Evolutionary conservation across 2,329 filamentous ascomycete species (phyloP).

Genomic region (Ceratocystis lukuohia): DNA sequence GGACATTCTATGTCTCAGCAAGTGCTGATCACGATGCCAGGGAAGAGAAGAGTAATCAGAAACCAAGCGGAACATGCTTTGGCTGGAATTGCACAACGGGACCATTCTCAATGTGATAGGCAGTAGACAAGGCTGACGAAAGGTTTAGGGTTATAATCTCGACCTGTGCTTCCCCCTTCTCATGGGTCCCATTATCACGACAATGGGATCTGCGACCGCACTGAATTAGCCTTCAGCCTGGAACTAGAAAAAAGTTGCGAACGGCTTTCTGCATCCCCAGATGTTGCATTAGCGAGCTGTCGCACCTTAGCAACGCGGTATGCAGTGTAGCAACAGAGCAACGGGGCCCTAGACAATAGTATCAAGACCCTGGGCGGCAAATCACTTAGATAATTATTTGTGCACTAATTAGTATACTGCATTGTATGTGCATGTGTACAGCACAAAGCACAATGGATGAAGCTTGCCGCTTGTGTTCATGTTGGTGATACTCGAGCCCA

Average conservation of each 20-base stretch:
- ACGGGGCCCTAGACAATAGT: not conserved
- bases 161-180: not conserved
- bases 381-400: not conserved
- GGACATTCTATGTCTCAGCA: too few species aligned
- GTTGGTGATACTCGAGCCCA: not conserved
- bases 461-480: not conserved
- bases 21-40: too few species aligned
- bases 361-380: not conserved
- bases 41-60: too few species aligned
- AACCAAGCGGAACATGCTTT: not conserved
- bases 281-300: conserved; percentile 10
- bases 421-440: not conserved
- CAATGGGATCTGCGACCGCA: not conserved
- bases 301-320: conserved; percentile 9
- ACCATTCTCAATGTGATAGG: not conserved
- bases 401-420: not conserved
- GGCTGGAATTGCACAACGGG: not conserved
- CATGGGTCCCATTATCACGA: not conserved
- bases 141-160: not conserved
- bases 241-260: conserved; percentile 2
- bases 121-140: too few species aligned
- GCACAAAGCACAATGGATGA: not conserved
- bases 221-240: not conserved
- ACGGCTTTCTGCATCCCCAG: conserved; percentile 4
- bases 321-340: conserved; percentile 2